Conservation (phyloP, 192 early-diverging fungal species). For the Diversispora eburnea region DNA sequence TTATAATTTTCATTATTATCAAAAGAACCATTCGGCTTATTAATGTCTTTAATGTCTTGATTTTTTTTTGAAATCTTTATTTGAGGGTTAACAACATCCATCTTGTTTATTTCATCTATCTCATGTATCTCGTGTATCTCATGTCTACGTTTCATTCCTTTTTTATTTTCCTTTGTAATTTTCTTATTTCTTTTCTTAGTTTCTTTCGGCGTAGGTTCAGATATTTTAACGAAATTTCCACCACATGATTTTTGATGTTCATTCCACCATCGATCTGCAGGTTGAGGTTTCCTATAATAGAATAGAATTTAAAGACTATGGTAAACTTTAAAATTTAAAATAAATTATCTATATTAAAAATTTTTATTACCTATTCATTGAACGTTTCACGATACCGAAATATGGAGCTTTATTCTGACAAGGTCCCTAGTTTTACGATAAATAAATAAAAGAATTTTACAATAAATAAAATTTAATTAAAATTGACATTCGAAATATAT, state of each 20-base stretch:
- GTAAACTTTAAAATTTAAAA: no score
- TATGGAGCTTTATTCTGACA: conserved; percentile 55
- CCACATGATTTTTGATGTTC: conserved; percentile 61
- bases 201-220: conserved; percentile 44
- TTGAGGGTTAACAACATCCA: no score
- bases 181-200: conserved; percentile 22
- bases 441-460: neutral
- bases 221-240: conserved; percentile 60
- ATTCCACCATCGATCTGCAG: conserved; percentile 62
- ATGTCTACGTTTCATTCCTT: no score
- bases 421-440: conserved; percentile 35
- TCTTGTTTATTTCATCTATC: neutral
- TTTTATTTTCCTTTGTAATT: no score
- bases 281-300: conserved; percentile 54
- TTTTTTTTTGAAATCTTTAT: no score
- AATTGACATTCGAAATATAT: neutral
- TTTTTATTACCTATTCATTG: conserved; percentile 53
- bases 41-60: neutral
- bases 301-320: no score
- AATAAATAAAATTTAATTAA: neutral
- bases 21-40: neutral
- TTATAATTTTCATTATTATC: conserved; percentile 5
- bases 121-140: neutral
- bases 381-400: conserved; percentile 54
- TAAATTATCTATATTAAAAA: no score